Evolutionary conservation across 1,284 basidiomycete species (phyloP), one percentile per base, ranked within the genome.

Genomic region (Malassezia nana): DNA sequence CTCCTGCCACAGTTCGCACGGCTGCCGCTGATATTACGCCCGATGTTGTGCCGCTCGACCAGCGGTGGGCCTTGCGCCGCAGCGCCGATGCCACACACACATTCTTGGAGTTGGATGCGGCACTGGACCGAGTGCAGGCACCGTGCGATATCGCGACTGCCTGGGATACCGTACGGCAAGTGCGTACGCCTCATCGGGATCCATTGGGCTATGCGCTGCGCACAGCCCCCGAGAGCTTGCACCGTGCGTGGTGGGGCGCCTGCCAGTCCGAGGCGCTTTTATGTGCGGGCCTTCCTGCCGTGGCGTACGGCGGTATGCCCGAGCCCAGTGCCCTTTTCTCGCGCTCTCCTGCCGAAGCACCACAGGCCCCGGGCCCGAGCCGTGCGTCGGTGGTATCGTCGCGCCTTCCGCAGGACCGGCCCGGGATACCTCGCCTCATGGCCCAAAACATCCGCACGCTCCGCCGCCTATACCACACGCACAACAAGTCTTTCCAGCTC

Each of bases 71-170:
- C 0, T 80, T 92, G 28, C 72, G 83, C 10, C 83, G 90, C n/a
- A 87, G 85, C 0, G 78, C 83, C 0, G 79, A 83, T 57, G 81
- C 82, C 24, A 92, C 92, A 87, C 42, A 53, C 35, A 53, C 57
- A 6, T 72, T 66, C 32, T 25, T 32, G 15, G 58, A 48, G 26
- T 48, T 72, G 32, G 64, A 72, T 46, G 41, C 29, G 25, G 30
- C 45, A n/a, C 31, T 55, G 6, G 10, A 26, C 15, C 42, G 39
- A n/a, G 46, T 49, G 20, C 31, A 22, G 2, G 32, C 29, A 30
- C 41, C 30, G 40, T 32, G 7, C 31, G 41, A 24, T 39, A 39
- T 12, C 13, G 39, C 22, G 7, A 4, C 12, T 26, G 33, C 24
- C 33, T 44, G 30, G 22, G 35, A 39, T n/a, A 3, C 16, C 15